These are phyloP conservation scores for Chloris gayana DNA, from an alignment of 176 grass and related monocot species.

Conservation along the genomic window DNA sequence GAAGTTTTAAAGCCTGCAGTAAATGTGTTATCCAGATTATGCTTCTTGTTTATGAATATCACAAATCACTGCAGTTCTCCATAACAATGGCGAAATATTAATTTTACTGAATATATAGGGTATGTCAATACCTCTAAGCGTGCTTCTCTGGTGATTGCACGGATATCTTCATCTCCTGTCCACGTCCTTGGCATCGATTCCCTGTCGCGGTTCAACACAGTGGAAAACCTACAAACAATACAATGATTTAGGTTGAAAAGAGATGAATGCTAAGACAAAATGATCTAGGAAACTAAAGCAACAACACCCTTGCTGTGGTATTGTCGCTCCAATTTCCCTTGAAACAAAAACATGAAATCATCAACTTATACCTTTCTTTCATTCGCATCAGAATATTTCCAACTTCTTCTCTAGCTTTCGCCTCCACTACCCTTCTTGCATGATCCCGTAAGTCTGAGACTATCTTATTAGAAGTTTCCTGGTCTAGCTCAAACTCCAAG, in stretches of 20 bases:
- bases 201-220: constrained; percentile 72
- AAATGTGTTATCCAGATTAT: constrained; percentile 36
- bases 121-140: constrained; percentile 57
- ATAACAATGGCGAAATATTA: background rate
- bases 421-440: constrained; percentile 65
- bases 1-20: constrained; percentile 81
- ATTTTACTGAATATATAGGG: constrained; percentile 22
- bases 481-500: constrained; percentile 75
- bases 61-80: constrained; percentile 11
- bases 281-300: background rate
- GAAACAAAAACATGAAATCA: background rate
- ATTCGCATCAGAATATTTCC: constrained; percentile 74
- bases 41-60: constrained; percentile 3
- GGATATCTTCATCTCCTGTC: constrained; percentile 79
- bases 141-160: constrained; percentile 81
- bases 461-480: constrained; percentile 50
- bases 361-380: constrained; percentile 84
- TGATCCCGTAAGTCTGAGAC: constrained; percentile 61
- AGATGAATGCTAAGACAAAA: constrained; percentile 17
- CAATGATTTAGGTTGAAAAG: constrained; percentile 18
- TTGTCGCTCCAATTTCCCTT: background rate
- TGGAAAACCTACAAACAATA: constrained; percentile 66
- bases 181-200: constrained; percentile 83
- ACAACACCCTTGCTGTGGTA: background rate
- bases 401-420: constrained; percentile 85